Base-by-base conservation (phyloP, 139 green algal species). In the Tetraselmis striata region DNA sequence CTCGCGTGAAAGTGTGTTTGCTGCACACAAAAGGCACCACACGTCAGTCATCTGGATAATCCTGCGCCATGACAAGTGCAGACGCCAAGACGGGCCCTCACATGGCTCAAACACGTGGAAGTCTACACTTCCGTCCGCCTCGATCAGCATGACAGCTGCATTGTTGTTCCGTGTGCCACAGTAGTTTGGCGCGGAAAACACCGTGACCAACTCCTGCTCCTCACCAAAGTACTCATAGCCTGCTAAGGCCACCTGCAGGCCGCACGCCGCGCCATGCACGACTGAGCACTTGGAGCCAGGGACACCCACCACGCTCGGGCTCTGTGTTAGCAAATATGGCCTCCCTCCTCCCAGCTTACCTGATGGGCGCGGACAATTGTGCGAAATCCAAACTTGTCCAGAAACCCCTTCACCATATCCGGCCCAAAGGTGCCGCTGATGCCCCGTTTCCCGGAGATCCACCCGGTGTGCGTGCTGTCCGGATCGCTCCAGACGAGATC, bases 141-240 rank as follows among this genome's bases (percentile, higher is more conserved):
- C 77, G 29, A 80, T 80, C 77, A 59, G 23, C 29, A 31, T 59
- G 28, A 80, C 32, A 28, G 77, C 77, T 2, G 77, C 77, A 23
- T 59, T 31, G 29, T 80, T 80, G 28, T 32, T 32, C 2, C 77
- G 32, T n/a, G 29, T 80, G 77, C 32, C 31, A n/a, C 77, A 80
- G 77, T 80, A 80, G 29, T 80, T 80, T 22, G 77, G 77, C 2
- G 77, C 77, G 29, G 29, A 59, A n/a, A 80, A 80, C 28, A 80
- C 77, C 27, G 77, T 80, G 2, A 80, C 77, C 2, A 80, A 23
- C 23, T 32, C 32, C 5, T 32, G 18, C 29, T 45, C 29, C 18
- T 80, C 29, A 31, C 31, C 77, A 23, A 31, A 59, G 77, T 32
- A 80, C 29, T 80, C 31, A 23, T 32, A 31, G 77, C 32, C 77